Evolutionary conservation across 2,329 filamentous ascomycete species (phyloP).

Genomic region (Drechmeria coniospora): DNA sequence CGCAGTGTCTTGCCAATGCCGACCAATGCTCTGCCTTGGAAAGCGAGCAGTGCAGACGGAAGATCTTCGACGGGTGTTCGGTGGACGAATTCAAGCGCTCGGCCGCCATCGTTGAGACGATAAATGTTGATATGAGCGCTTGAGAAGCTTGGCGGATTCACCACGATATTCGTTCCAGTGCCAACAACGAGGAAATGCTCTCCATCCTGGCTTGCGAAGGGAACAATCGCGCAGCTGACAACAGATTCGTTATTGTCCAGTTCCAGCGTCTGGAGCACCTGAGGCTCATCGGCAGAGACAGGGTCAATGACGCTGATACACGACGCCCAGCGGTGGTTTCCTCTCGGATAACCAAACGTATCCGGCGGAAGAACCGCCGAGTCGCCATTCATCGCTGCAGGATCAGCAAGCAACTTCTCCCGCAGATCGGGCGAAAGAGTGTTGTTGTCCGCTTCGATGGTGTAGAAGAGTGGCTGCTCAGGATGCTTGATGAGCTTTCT

Average conservation of each 20-base stretch:
- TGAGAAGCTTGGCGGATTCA: slow-evolving; percentile 59
- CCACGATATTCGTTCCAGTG: slow-evolving; percentile 77
- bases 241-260: slow-evolving; percentile 83
- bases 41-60: slow-evolving; percentile 76
- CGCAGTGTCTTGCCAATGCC: slow-evolving; percentile 71
- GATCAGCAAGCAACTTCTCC: slow-evolving; percentile 58
- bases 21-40: slow-evolving; percentile 80
- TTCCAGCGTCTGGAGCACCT: slow-evolving; percentile 62
- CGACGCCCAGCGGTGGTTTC: slow-evolving; percentile 79
- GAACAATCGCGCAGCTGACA: slow-evolving; percentile 68
- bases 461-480: slow-evolving; percentile 79
- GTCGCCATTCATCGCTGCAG: slow-evolving; percentile 55
- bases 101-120: slow-evolving; percentile 74
- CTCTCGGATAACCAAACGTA: slow-evolving; percentile 81
- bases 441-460: slow-evolving; percentile 87
- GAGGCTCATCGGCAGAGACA: slow-evolving; percentile 44
- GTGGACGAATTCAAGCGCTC: slow-evolving; percentile 82
- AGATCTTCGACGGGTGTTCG: slow-evolving; percentile 88
- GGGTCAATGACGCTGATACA: slow-evolving; percentile 90
- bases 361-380: slow-evolving; percentile 54
- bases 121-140: slow-evolving; percentile 87
- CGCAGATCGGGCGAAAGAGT: slow-evolving; percentile 68
- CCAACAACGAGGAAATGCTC: slow-evolving; percentile 89
- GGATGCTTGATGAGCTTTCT: slow-evolving; percentile 78
- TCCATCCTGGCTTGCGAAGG: slow-evolving; percentile 77